Evolutionary conservation across 148 eudicot species (phyloP), one percentile per base, ranked within the genome.

Genomic region (Rhododendron kiyosumense): DNA sequence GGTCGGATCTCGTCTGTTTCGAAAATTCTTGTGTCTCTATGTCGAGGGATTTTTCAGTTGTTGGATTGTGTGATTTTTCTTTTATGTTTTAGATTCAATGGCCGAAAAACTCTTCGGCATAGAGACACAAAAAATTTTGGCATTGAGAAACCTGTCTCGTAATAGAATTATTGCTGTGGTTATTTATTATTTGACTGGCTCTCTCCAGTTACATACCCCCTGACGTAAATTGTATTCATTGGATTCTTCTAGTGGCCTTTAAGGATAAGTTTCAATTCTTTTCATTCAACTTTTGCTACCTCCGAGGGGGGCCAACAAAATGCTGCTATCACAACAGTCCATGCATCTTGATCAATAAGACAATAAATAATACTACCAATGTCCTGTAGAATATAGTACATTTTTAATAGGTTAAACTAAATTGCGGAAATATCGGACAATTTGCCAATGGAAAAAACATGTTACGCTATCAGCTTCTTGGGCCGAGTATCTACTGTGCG

Each of bases 201-300:
- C 73, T n/a, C 73, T 13, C 14, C 73, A 65, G n/a, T n/a, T 65
- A 26, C 73, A 65, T 26, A 10, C n/a, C 32, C 36, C n/a, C 7
- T 84, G 81, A 84, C 34, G 34, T 76, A 84, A 13, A 49, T 24
- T 52, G 81, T 4, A n/a, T 61, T 45, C 77, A 61, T 85, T 85
- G 77, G 86, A 79, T 78, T 85, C 83, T 79, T 85, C 32, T 61
- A 26, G 43, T 48, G 61, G 79, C 48, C 79, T 54, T 84, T 74
- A 74, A 83, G 54, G 54, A 41, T 83, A 67, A 67, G 85, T 34
- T 67, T 83, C 34, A 7, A 43, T 36, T 26, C 32, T 65, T 83
- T 83, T 45, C 18, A 14, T 30, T 71, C 5, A 2, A 32, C 78
- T 43, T 59, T 46, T 83, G 78, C 26, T 83, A 28, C 76, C 38